A percentile compares a stretch with the other conserved stretches of the same genome.
These are phyloP conservation scores for Metschnikowia corniflorae DNA, from an alignment of 805 yeast species.

Conservation along the genomic window DNA sequence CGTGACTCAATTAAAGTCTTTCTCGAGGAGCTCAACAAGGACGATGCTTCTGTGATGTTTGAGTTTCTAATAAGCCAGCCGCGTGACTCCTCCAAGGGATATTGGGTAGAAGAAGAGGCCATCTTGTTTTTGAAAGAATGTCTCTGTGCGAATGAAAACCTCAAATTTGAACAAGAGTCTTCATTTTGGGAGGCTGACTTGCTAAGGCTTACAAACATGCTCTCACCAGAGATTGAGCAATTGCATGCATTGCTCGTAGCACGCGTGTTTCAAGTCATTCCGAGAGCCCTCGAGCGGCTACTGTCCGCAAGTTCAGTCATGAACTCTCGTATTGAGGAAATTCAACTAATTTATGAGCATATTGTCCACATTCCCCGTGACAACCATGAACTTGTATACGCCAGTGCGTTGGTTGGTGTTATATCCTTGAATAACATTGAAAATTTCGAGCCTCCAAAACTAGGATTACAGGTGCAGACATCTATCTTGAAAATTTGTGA, in stretches of 20 bases:
- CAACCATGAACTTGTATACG: constrained; percentile 19
- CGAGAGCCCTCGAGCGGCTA: constrained; percentile 56
- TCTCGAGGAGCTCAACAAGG: constrained; percentile 45
- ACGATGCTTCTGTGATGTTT: constrained; percentile 32
- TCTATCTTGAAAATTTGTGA: constrained; percentile 38
- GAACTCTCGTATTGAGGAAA: not conserved
- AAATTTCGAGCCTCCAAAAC: constrained; percentile 4
- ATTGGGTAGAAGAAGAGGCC: constrained; percentile 32
- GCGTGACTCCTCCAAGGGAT: constrained; percentile 4
- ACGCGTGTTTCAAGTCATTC: constrained; percentile 50
- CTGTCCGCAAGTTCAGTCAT: constrained; percentile 30
- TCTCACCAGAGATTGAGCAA: not conserved
- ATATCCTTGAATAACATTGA: constrained; percentile 42
- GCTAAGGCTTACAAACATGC: constrained; percentile 5
- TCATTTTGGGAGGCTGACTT: constrained; percentile 16
- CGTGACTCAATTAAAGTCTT: constrained; percentile 63
- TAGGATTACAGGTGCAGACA: constrained; percentile 28
- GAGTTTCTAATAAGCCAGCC: too few relatives aligned
- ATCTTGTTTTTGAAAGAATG: constrained; percentile 38
- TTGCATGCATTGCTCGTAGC: constrained; percentile 40
- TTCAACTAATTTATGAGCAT: constrained; percentile 4
- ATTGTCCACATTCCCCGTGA: not conserved
- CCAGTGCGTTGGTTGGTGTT: constrained; percentile 47
- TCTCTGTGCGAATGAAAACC: constrained; percentile 41
- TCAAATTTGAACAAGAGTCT: constrained; percentile 14